Conservation (phyloP, 768 basidiomycete species). For the Candolleomyces efflorescens region DNA sequence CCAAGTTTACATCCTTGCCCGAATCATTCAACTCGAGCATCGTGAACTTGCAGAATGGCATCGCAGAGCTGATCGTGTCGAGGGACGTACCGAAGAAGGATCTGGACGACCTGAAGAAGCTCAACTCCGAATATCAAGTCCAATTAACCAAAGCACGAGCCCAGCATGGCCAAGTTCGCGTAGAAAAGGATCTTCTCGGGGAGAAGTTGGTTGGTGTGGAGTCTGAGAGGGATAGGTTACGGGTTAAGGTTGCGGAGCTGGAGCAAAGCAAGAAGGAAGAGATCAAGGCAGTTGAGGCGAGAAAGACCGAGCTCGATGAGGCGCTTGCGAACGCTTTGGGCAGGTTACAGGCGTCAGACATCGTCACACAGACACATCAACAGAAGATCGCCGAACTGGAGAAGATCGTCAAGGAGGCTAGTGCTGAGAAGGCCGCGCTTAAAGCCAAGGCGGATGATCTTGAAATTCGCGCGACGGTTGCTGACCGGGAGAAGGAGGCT, state of each 20-base stretch:
- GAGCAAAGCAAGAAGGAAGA: slow-evolving; percentile 47
- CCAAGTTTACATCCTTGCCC: slow-evolving; percentile 56
- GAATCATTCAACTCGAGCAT: slow-evolving; percentile 51
- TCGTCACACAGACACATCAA: slow-evolving; percentile 54
- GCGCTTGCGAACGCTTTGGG: slow-evolving; percentile 71
- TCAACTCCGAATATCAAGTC: slow-evolving; percentile 66
- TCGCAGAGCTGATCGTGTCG: slow-evolving; percentile 58
- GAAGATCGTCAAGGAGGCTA: slow-evolving; percentile 50
- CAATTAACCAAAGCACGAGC: slow-evolving; percentile 75
- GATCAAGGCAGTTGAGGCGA: slow-evolving; percentile 40
- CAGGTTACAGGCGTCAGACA: slow-evolving; percentile 70
- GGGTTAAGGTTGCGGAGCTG: slow-evolving; percentile 50
- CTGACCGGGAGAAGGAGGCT: slow-evolving; percentile 60
- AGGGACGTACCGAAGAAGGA: slow-evolving; percentile 58
- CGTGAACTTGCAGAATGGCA: slow-evolving; percentile 52
- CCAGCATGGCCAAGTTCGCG: slow-evolving; percentile 72
- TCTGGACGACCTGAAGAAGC: slow-evolving; percentile 63
- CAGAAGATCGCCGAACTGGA: slow-evolving; percentile 62
- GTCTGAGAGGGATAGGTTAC: slow-evolving; percentile 60
- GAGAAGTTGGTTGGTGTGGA: slow-evolving; percentile 62
- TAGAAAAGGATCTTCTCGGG: slow-evolving; percentile 71
- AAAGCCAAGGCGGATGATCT: slow-evolving; percentile 62
- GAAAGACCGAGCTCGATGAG: slow-evolving; percentile 62
- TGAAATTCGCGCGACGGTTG: slow-evolving; percentile 53
- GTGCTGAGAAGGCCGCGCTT: slow-evolving; percentile 51